Evolutionary conservation across 768 basidiomycete species (phyloP).

Genomic region (Lepiota brunneoincarnata): DNA sequence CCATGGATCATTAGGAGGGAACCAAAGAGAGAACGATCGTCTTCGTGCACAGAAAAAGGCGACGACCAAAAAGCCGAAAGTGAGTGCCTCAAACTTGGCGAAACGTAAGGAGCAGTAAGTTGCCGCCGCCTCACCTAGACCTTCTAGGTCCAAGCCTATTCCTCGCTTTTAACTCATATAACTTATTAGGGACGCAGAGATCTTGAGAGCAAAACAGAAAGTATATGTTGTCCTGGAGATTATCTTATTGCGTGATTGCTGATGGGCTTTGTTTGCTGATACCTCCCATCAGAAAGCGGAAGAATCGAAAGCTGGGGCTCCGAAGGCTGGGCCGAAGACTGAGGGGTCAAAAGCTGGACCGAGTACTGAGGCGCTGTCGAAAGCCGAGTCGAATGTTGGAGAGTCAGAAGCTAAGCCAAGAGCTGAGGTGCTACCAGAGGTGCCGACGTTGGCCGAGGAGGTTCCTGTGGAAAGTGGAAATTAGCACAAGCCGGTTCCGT

Average conservation of each 20-base stretch:
- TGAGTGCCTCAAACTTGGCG: slow-evolving; percentile 57
- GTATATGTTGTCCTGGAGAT: slow-evolving; percentile 32
- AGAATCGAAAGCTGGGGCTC: slow-evolving; percentile 38
- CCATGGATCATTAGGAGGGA: slow-evolving; percentile 60
- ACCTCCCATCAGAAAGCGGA: slow-evolving; percentile 55
- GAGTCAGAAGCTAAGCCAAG: no score
- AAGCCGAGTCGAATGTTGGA: no score
- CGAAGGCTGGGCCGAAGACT: no score
- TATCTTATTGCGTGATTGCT: slow-evolving; percentile 24
- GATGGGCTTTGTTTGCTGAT: slow-evolving; percentile 14
- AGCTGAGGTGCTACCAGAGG: no score
- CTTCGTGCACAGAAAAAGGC: slow-evolving; percentile 72
- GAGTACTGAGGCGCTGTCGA: no score
- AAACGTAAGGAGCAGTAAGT: slow-evolving; percentile 79
- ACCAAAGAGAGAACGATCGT: slow-evolving; percentile 79
- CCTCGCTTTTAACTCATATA: slow-evolving; percentile 15
- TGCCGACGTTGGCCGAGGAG: no score
- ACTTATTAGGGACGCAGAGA: slow-evolving; percentile 65
- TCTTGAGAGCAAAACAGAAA: slow-evolving; percentile 77
- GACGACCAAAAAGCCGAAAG: slow-evolving; percentile 46
- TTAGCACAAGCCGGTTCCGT: no score
- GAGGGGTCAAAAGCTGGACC: no score
- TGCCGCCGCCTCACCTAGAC: slow-evolving; percentile 15
- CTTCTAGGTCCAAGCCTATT: slow-evolving; percentile 16
- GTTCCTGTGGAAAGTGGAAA: no score